A percentile compares a stretch with the other conserved stretches of the same genome.
phyloP scores from a whole-genome alignment of 192 early-diverging fungal species.

The Bifiguratus adelaidae region DNA sequence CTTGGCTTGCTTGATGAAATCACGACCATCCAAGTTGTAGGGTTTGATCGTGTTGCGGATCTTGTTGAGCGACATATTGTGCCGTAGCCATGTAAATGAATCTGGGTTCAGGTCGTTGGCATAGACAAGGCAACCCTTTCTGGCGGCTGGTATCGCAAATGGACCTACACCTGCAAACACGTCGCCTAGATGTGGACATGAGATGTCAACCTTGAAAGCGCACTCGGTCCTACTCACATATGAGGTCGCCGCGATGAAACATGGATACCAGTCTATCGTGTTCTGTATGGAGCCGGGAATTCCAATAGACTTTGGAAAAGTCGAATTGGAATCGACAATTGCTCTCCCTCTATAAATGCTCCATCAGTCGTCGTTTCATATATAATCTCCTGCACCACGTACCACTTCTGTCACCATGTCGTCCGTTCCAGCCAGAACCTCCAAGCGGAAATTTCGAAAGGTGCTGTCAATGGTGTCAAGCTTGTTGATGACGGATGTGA shows the following conservation, averaged over 20 bases:
- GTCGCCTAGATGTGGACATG: conserved; percentile 43
- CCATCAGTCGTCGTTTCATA: neutral
- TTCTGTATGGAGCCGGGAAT: conserved; percentile 90
- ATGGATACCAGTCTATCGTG: conserved; percentile 81
- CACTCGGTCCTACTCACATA: conserved; percentile 41
- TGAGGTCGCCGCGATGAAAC: conserved; percentile 57
- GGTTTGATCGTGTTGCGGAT: conserved; percentile 41
- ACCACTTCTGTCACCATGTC: conserved; percentile 83
- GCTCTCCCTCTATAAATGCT: conserved; percentile 65
- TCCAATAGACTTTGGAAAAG: conserved; percentile 98
- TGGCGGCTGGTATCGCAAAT: conserved; percentile 89
- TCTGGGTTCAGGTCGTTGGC: conserved; percentile 96
- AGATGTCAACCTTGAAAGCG: neutral
- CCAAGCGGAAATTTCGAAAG: conserved; percentile 96
- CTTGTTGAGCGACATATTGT: conserved; percentile 86
- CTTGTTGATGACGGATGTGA: conserved; percentile 95
- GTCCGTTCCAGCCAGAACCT: conserved; percentile 82
- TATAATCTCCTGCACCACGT: conserved; percentile 1
- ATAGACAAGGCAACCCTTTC: conserved; percentile 74
- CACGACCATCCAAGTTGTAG: conserved; percentile 86
- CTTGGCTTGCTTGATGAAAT: conserved; percentile 77
- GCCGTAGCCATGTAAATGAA: conserved; percentile 66
- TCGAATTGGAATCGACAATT: conserved; percentile 88
- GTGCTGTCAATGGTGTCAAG: conserved; percentile 89
- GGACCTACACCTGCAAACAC: conserved; percentile 98